Evolutionary conservation across 2,329 filamentous ascomycete species (phyloP).

Genomic region (Cordyceps fumosorosea): DNA sequence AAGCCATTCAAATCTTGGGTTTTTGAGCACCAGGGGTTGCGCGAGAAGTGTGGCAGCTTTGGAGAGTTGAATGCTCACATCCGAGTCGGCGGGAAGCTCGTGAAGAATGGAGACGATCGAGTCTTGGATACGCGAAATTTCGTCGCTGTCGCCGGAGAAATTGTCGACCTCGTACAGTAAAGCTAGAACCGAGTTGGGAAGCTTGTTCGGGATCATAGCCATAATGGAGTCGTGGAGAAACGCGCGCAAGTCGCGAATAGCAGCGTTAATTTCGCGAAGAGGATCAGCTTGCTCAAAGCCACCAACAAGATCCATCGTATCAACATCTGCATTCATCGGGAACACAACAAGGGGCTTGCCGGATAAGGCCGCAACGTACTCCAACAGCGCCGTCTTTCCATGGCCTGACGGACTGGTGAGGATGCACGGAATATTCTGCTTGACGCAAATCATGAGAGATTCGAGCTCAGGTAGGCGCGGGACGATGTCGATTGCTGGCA

Average conservation of each 20-base stretch:
- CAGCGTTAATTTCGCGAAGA: constrained; percentile 60
- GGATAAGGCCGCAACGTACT: constrained; percentile 70
- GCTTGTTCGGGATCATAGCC: constrained; percentile 38
- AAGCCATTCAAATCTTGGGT: constrained; percentile 89
- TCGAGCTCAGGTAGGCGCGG: constrained; percentile 68
- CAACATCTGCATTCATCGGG: constrained; percentile 88
- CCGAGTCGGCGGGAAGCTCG: constrained; percentile 36
- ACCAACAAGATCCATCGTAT: constrained; percentile 94
- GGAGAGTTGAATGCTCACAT: constrained; percentile 40
- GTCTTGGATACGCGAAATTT: constrained; percentile 31
- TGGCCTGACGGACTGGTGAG: constrained; percentile 78
- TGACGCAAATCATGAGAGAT: constrained; percentile 78
- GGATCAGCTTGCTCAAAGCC: constrained; percentile 94
- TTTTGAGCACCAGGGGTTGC: constrained; percentile 52
- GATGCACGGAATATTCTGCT: constrained; percentile 83
- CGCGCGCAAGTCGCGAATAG: constrained; percentile 41
- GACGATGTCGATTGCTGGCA: constrained; percentile 45
- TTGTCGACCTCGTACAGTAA: constrained; percentile 45
- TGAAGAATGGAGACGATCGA: constrained; percentile 34
- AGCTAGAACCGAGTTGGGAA: constrained; percentile 41
- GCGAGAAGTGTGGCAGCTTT: constrained; percentile 45
- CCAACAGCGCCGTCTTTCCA: constrained; percentile 77
- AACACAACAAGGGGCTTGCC: constrained; percentile 76
- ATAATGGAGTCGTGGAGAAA: constrained; percentile 48
- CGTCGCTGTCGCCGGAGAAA: constrained; percentile 30